Conservation (phyloP, 176 grass and related monocot genomes). For the Secale cereale region DNA sequence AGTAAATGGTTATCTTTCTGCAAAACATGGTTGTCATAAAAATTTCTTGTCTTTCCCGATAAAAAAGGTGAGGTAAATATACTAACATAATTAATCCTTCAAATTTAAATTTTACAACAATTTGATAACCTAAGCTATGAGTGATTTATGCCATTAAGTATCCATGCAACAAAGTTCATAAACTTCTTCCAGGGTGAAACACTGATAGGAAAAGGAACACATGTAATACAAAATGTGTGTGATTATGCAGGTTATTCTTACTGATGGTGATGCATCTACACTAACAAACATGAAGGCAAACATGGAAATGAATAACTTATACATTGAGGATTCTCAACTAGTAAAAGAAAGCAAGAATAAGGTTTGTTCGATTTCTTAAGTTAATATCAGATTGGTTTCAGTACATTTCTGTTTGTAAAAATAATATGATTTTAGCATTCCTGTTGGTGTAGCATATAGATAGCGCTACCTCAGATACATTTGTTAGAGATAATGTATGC, state of each 20-base stretch:
- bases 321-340: background rate
- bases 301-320: constrained; percentile 63
- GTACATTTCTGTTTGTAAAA: background rate
- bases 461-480: background rate
- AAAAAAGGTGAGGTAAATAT: background rate
- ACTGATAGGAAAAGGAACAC: background rate
- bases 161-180: background rate
- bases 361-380: constrained; percentile 13
- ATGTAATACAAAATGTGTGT: background rate
- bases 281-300: constrained; percentile 82
- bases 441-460: background rate
- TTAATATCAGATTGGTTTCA: background rate
- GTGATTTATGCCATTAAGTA: background rate
- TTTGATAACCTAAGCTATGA: background rate
- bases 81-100: background rate
- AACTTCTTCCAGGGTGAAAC: background rate
- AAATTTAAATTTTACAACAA: background rate
- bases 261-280: constrained; percentile 76
- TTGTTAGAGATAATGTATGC: background rate
- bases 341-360: constrained; percentile 33
- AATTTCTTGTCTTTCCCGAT: background rate
- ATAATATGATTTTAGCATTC: background rate
- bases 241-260: constrained; percentile 75
- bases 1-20: background rate
- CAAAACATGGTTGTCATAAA: background rate